These are phyloP conservation scores for Gelatoporia subvermispora DNA, from an alignment of 768 basidiomycete species.

Conservation along the genomic window DNA sequence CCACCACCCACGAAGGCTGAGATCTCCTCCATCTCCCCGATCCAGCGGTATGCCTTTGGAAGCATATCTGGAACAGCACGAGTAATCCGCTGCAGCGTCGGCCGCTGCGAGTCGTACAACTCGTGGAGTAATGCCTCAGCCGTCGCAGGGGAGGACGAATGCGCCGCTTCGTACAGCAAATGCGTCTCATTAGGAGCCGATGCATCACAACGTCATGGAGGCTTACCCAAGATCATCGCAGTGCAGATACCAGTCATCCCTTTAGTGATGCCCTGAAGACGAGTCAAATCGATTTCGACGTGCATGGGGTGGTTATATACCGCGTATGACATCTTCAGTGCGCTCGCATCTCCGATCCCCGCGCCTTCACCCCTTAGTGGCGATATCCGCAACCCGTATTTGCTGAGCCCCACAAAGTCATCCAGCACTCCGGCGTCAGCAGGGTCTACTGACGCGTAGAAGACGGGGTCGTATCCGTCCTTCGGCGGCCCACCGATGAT, in stretches of 20 bases:
- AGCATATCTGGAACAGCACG: slow-evolving; percentile 42
- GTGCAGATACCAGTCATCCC: slow-evolving; percentile 46
- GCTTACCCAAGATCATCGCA: slow-evolving; percentile 51
- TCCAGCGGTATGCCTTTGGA: slow-evolving; percentile 61
- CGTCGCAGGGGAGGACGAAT: slow-evolving; percentile 55
- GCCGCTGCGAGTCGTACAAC: slow-evolving; percentile 42
- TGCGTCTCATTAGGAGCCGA: background rate
- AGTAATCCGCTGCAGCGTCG: slow-evolving; percentile 35
- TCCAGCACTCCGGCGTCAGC: slow-evolving; percentile 30
- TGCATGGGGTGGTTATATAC: slow-evolving; percentile 28
- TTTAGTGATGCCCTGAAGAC: slow-evolving; percentile 48
- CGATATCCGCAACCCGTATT: slow-evolving; percentile 42
- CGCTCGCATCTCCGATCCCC: slow-evolving; percentile 54
- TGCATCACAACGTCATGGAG: too few relatives aligned
- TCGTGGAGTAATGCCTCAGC: slow-evolving; percentile 52
- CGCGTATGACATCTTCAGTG: slow-evolving; percentile 61
- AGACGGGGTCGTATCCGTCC: slow-evolving; percentile 43
- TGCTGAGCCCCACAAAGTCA: slow-evolving; percentile 35
- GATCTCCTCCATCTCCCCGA: slow-evolving; percentile 63
- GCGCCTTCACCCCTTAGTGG: slow-evolving; percentile 42
- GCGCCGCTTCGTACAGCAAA: slow-evolving; percentile 37
- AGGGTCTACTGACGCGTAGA: slow-evolving; percentile 46
- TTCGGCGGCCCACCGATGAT: slow-evolving; percentile 56
- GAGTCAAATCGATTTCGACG: background rate
- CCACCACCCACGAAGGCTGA: slow-evolving; percentile 40